These are phyloP conservation scores for Phaeosphaeria sp. DNA, from an alignment of 2,329 filamentous ascomycete genomes.

Conservation along the genomic window DNA sequence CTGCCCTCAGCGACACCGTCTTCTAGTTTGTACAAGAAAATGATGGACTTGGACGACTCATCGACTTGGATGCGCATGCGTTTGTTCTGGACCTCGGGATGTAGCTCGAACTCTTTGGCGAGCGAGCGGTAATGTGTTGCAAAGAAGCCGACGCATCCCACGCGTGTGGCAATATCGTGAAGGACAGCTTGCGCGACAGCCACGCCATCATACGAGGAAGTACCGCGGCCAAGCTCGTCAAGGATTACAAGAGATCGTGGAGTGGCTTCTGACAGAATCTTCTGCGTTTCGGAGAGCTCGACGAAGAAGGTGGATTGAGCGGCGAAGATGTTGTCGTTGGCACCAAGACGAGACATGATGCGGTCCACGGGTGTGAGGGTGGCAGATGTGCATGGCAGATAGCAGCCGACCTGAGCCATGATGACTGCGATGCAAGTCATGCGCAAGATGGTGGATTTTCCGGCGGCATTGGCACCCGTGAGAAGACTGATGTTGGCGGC, in stretches of 20 bases:
- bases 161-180: slow-evolving; percentile 93
- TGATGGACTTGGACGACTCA: slow-evolving; percentile 82
- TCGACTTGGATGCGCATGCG: slow-evolving; percentile 97
- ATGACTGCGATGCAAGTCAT: slow-evolving; percentile 98
- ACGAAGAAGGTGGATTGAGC: slow-evolving; percentile 99
- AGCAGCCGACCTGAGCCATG: slow-evolving; percentile 95
- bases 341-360: slow-evolving; percentile 97
- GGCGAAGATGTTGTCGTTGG: slow-evolving; percentile 98
- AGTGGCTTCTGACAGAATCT: slow-evolving; percentile 93
- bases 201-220: slow-evolving; percentile 93
- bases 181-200: slow-evolving; percentile 95
- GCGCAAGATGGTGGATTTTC: slow-evolving; percentile 93
- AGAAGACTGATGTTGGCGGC: slow-evolving; percentile 85
- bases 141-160: slow-evolving; percentile 95
- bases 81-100: slow-evolving; percentile 85
- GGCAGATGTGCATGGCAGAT: slow-evolving; percentile 83
- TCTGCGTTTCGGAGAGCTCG: slow-evolving; percentile 95
- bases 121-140: slow-evolving; percentile 97
- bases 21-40: slow-evolving; percentile 94
- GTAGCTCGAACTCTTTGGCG: slow-evolving; percentile 85
- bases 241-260: slow-evolving; percentile 94
- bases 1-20: slow-evolving; percentile 93
- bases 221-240: slow-evolving; percentile 94
- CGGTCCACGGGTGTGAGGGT: slow-evolving; percentile 89
- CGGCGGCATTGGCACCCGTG: slow-evolving; percentile 95